A percentile compares a stretch with the other conserved stretches of the same genome.
These are phyloP conservation scores for Linum lewisii DNA, from an alignment of 345 rosid species.

Conservation along the genomic window DNA sequence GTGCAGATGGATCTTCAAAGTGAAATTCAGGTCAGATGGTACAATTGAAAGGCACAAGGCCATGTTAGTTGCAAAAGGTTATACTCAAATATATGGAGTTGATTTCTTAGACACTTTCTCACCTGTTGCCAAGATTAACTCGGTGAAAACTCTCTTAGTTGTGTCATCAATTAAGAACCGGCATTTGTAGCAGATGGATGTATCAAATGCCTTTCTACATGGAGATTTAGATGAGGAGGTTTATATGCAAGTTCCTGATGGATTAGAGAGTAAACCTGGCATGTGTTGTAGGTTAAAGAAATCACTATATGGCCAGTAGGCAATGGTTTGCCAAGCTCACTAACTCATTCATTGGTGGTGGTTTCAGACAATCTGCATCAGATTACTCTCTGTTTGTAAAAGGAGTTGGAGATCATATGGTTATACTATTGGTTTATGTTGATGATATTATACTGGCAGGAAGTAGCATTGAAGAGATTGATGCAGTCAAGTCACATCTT, in stretches of 20 bases:
- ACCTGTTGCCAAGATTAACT: no score
- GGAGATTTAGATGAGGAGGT: not conserved
- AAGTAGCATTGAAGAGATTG: no score
- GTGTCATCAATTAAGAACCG: not conserved
- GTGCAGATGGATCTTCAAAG: no score
- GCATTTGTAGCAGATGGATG: no score
- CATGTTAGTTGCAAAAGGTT: not conserved
- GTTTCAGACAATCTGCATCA: not conserved
- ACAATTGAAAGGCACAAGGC: not conserved
- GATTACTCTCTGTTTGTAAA: not conserved
- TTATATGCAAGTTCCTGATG: no score
- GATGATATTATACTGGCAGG: no score
- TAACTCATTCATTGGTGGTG: not conserved
- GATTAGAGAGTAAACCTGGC: no score
- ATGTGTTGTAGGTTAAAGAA: not conserved
- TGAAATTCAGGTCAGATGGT: not conserved
- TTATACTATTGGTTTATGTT: no score
- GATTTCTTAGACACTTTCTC: no score
- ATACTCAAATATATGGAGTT: no score
- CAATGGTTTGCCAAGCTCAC: not conserved
- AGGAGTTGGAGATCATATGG: no score
- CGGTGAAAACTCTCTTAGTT: not conserved
- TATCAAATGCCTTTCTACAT: not conserved
- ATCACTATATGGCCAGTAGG: not conserved
- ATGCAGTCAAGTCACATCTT: no score